Conservation (phyloP, 352 stramenopile species). For the Globisporangium alternatum region DNA sequence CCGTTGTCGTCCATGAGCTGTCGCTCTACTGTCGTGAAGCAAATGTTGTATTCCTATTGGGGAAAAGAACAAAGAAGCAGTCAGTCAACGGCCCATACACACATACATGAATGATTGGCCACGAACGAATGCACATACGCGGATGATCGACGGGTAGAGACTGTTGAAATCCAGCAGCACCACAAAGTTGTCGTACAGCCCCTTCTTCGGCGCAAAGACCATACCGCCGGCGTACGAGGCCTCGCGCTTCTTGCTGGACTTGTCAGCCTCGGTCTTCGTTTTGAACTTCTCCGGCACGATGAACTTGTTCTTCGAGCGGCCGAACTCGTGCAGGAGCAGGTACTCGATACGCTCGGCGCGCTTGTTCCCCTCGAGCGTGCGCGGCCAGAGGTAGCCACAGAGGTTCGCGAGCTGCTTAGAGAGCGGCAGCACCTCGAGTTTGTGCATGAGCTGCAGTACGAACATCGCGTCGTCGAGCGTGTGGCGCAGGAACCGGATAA, state of each 20-base stretch:
- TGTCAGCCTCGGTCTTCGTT: slow-evolving; percentile 61
- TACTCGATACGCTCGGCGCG: slow-evolving; percentile 99
- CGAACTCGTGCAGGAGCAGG: slow-evolving; percentile 99
- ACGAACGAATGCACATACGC: slow-evolving; percentile 30
- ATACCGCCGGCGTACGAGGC: slow-evolving; percentile 98
- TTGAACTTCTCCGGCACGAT: slow-evolving; percentile 96
- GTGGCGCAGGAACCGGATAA: slow-evolving; percentile 93
- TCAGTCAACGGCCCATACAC: slow-evolving; percentile 5
- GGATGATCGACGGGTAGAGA: slow-evolving; percentile 99
- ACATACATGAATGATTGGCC: background rate
- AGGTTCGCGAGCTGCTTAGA: slow-evolving; percentile 99
- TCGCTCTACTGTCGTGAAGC: slow-evolving; percentile 98
- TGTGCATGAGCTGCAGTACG: slow-evolving; percentile 96
- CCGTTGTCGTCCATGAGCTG: slow-evolving; percentile 58
- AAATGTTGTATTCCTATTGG: slow-evolving; percentile 99
- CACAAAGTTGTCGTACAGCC: slow-evolving; percentile 99
- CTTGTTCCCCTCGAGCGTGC: slow-evolving; percentile 96
- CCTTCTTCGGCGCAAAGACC: slow-evolving; percentile 99
- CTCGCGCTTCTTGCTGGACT: slow-evolving; percentile 55
- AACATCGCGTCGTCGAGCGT: slow-evolving; percentile 97
- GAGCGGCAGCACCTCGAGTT: slow-evolving; percentile 97
- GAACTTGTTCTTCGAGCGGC: slow-evolving; percentile 93
- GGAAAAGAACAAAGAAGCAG: slow-evolving; percentile 3
- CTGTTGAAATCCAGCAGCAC: slow-evolving; percentile 99
- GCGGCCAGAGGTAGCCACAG: slow-evolving; percentile 97